Base-by-base conservation (phyloP, 495 filamentous ascomycete genomes). In the Aspergillus heteromorphus region DNA sequence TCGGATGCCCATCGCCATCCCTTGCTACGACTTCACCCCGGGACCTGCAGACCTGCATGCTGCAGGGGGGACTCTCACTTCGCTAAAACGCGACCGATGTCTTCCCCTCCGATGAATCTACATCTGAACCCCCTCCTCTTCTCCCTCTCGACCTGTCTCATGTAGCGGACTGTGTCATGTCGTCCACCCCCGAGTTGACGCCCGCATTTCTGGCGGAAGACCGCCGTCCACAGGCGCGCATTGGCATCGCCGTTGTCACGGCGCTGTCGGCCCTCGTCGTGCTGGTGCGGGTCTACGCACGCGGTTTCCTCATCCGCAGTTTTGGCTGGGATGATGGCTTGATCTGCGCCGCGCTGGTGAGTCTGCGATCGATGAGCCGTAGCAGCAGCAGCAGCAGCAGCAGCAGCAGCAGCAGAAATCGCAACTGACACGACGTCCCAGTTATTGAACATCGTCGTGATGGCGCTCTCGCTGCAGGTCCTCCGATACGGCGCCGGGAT, bases 311-410 rank as follows among this genome's bases (percentile, higher is more conserved):
- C 40, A 45, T 53, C 23, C 36, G 40, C 1, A 41, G 30, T 6
- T 20, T 53, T 18, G 51, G 51, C 13, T 53, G 51, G 51, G 51
- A 53, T 14, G 51, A 53, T 41, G 34, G 34, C 34, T 1, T 38
- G 11, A 38, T 38, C 11, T 38, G 34, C 13, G 2, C n/a, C n/a
- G 34, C 34, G 5, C 13, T 38, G 34, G 34, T 38, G n/a, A 14
- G 34, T n/a, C 11, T n/a, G 23, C 23, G 23, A 9, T 34, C 9
- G 8, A 34, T 10, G n/a, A n/a, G n/a, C n/a, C n/a, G n/a, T n/a
- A n/a, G n/a, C n/a, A n/a, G n/a, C n/a, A n/a, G n/a, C n/a, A n/a
- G n/a, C n/a, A n/a, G n/a, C n/a, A n/a, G n/a, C n/a, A n/a, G n/a
- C n/a, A n/a, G n/a, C n/a, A n/a, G n/a, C n/a, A n/a, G n/a, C n/a